phyloP scores from a whole-genome alignment of 2,329 filamentous ascomycete genomes.

The Colletotrichum tofieldiae region DNA sequence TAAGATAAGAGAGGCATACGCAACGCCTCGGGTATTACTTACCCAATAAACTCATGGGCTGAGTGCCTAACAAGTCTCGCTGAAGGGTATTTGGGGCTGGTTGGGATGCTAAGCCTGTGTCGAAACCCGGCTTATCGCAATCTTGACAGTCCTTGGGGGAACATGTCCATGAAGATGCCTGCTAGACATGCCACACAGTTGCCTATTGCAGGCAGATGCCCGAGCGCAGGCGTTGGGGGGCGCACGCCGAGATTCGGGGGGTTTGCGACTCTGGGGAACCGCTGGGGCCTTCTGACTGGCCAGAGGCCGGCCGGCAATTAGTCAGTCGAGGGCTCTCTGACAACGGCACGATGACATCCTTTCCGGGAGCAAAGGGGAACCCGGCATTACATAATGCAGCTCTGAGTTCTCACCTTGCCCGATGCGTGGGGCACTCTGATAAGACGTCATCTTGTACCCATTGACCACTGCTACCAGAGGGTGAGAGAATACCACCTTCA shows the following conservation, averaged over 20 bases:
- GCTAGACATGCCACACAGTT: constrained; percentile 9
- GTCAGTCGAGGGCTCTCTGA: not conserved
- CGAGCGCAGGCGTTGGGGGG: constrained; percentile 15
- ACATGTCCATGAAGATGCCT: not conserved
- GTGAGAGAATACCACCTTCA: not conserved
- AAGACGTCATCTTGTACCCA: not conserved
- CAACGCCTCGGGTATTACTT: constrained; percentile 30
- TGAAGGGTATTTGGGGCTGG: not conserved
- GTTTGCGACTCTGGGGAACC: not conserved
- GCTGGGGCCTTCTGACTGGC: constrained; percentile 3
- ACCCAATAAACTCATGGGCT: constrained; percentile 17
- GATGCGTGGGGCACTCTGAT: not conserved
- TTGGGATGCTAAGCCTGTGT: constrained; percentile 3
- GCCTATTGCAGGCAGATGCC: constrained; percentile 28
- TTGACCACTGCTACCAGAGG: not conserved
- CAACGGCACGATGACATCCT: constrained; percentile 4
- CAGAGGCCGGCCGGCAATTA: not conserved
- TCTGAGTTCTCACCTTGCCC: not conserved
- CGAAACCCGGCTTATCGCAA: constrained; percentile 28
- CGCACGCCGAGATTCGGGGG: constrained; percentile 34
- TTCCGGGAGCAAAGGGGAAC: not conserved
- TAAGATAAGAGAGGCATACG: constrained; percentile 35
- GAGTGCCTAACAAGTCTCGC: not conserved
- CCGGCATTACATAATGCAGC: constrained; percentile 2
- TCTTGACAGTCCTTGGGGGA: not conserved